Conservation (phyloP, 116 monocot genomes). For the Posidonia oceanica region DNA sequence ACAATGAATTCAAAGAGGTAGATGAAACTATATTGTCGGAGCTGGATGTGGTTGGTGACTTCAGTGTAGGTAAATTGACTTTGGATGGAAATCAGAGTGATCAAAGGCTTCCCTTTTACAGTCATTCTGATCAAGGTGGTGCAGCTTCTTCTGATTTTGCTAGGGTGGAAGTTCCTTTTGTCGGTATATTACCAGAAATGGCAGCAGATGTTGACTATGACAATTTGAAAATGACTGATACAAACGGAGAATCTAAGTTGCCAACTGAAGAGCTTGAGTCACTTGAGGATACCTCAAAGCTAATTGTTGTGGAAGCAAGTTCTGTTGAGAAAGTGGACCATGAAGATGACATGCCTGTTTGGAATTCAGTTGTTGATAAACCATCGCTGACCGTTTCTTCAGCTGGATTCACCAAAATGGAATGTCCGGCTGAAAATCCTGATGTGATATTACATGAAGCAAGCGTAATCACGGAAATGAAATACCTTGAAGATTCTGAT, state of each 20-base stretch:
- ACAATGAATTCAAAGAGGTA: conserved; percentile 1
- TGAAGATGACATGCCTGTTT: background rate
- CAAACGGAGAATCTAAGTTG: too few relatives aligned
- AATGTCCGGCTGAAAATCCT: background rate
- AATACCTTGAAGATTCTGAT: background rate
- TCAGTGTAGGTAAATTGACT: conserved; percentile 15
- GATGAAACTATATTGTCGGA: conserved; percentile 54
- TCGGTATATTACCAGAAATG: background rate
- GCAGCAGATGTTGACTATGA: background rate
- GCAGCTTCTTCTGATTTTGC: background rate
- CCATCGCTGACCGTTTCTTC: background rate
- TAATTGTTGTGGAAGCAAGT: conserved; percentile 26
- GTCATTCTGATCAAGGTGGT: background rate
- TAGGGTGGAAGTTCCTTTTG: background rate
- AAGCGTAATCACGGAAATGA: background rate
- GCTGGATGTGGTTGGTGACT: conserved; percentile 72
- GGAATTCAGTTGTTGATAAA: background rate
- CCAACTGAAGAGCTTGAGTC: background rate
- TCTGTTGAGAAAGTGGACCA: conserved; percentile 10
- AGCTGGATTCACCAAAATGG: background rate
- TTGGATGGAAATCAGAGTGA: conserved; percentile 6
- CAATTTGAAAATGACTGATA: too few relatives aligned
- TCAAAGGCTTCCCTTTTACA: background rate
- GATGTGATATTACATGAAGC: background rate
- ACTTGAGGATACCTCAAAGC: background rate